Evolutionary conservation across 805 yeast species (phyloP).

Genomic region (Pichia phayaonensis): DNA sequence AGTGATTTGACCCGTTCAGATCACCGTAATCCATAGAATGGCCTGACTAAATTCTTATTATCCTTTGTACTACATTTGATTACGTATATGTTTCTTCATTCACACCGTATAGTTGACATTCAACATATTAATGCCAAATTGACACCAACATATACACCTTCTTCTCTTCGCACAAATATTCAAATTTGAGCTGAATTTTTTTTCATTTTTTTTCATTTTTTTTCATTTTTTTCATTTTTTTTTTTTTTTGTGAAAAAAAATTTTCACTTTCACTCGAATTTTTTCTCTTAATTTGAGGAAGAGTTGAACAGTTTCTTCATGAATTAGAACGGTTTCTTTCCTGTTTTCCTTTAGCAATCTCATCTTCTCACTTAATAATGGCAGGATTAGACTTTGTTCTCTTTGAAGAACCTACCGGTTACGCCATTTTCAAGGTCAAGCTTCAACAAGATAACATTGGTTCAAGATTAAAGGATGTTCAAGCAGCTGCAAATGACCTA

Average conservation of each 20-base stretch:
- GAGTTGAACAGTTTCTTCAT: background rate
- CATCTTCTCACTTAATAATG: constrained; percentile 27
- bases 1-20: too few relatives aligned
- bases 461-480: constrained; percentile 87
- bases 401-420: constrained; percentile 98
- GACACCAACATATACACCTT: too few relatives aligned
- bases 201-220: background rate
- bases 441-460: constrained; percentile 94
- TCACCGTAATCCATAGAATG: too few relatives aligned
- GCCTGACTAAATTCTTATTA: too few relatives aligned
- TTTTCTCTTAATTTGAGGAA: background rate
- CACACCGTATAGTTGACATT: too few relatives aligned
- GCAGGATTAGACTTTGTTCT: constrained; percentile 83
- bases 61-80: too few relatives aligned
- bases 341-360: background rate
- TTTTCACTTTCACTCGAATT: background rate
- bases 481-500: constrained; percentile 79
- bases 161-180: too few relatives aligned
- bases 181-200: too few relatives aligned
- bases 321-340: background rate
- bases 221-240: background rate
- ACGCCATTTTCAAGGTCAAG: constrained; percentile 90
- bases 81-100: too few relatives aligned
- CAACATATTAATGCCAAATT: too few relatives aligned
- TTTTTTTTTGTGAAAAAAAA: too few relatives aligned